Percentiles rank a stretch among this genome's conserved stretches.
These are phyloP conservation scores for Cryptococcus sp. DNA, from an alignment of 1,284 basidiomycete species.

Conservation along the genomic window DNA sequence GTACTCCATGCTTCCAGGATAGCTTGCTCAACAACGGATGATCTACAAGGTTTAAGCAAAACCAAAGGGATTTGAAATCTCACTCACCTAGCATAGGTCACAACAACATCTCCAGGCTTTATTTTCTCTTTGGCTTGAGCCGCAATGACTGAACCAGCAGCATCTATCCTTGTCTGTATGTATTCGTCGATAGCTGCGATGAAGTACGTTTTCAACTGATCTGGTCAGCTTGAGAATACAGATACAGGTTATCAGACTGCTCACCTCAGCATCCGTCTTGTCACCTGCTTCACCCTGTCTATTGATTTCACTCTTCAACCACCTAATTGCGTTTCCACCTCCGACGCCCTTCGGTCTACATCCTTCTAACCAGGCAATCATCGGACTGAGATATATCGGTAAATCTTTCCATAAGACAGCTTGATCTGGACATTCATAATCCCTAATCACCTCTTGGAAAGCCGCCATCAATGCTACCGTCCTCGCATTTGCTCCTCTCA, in stretches of 20 bases:
- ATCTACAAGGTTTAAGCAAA: conserved; percentile 52
- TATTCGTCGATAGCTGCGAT: conserved; percentile 87
- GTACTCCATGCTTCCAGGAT: conserved; percentile 64
- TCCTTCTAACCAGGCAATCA: conserved; percentile 47
- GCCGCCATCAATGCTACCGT: conserved; percentile 51
- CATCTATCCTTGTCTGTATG: conserved; percentile 86
- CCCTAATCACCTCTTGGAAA: conserved; percentile 49
- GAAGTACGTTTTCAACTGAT: conserved; percentile 78
- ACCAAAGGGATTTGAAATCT: not conserved
- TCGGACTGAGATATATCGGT: conserved; percentile 42
- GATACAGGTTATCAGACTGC: conserved; percentile 24
- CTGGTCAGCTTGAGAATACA: not conserved
- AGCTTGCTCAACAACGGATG: conserved; percentile 89
- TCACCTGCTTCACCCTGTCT: conserved; percentile 68
- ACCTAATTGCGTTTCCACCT: conserved; percentile 48
- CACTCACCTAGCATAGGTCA: conserved; percentile 81
- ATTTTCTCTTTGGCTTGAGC: conserved; percentile 87
- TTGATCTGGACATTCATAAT: conserved; percentile 42
- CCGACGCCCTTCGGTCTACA: conserved; percentile 48
- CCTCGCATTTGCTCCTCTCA: conserved; percentile 49
- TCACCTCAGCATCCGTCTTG: conserved; percentile 76
- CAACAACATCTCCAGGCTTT: conserved; percentile 83
- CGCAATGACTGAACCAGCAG: conserved; percentile 90
- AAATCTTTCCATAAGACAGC: conserved; percentile 46
- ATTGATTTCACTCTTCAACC: conserved; percentile 94